Evolutionary conservation across 345 rosid species (phyloP).

Genomic region (Hibiscus syriacus): DNA sequence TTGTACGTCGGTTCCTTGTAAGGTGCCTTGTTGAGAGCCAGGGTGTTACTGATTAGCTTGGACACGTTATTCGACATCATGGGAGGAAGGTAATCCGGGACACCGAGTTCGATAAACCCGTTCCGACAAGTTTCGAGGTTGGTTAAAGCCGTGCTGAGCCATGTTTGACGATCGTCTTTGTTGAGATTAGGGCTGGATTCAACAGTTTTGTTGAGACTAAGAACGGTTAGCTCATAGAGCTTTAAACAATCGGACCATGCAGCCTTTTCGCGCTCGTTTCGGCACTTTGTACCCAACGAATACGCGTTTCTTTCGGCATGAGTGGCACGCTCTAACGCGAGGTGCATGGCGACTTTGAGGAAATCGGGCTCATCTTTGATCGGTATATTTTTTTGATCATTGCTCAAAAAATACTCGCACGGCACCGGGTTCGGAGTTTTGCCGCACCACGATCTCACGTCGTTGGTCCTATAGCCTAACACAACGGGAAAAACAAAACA

Average conservation of each 20-base stretch:
- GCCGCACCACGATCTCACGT: conserved; percentile 48
- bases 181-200: conserved; percentile 40
- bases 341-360: conserved; percentile 32
- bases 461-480: conserved; percentile 16
- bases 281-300: conserved; percentile 46
- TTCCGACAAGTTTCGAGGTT: conserved; percentile 66
- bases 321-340: conserved; percentile 50
- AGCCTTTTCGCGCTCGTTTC: conserved; percentile 45
- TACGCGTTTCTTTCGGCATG: conserved; percentile 29
- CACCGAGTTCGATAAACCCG: conserved; percentile 71
- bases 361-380: conserved; percentile 36
- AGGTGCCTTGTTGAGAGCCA: conserved; percentile 59
- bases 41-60: conserved; percentile 48
- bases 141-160: conserved; percentile 93
- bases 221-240: conserved; percentile 41
- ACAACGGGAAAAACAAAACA: conserved; percentile 24
- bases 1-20: conserved; percentile 34
- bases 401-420: conserved; percentile 48
- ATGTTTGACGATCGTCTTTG: conserved; percentile 62
- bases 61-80: conserved; percentile 78
- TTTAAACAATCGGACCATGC: conserved; percentile 66
- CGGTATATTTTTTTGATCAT: conserved; percentile 12
- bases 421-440: conserved; percentile 63
- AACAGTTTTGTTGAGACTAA: conserved; percentile 48
- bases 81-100: conserved; percentile 44